phyloP scores from a whole-genome alignment of 2,329 filamentous ascomycete species.

The Macrophomina pseudophaseolina region DNA sequence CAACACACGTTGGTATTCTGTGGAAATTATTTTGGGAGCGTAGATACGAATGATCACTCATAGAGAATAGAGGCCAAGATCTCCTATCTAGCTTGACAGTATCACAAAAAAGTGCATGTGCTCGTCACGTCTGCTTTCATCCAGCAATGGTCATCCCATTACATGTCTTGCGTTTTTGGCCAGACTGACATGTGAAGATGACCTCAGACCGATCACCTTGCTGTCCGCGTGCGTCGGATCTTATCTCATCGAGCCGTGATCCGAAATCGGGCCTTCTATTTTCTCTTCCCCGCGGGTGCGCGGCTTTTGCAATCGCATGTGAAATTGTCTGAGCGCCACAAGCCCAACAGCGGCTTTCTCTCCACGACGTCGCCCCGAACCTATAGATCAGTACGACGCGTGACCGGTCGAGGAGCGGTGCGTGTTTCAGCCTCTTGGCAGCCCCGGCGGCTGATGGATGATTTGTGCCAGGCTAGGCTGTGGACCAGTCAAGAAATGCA shows the following conservation, averaged over 20 bases:
- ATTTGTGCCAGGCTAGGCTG: no score
- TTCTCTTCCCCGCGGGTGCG: not conserved
- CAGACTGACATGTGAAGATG: constrained; percentile 9
- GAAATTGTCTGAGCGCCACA: constrained; percentile 2
- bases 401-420: not conserved
- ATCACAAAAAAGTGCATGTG: not conserved
- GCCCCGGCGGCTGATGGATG: no score
- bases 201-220: constrained; percentile 13
- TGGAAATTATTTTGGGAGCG: constrained; percentile 26
- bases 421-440: not conserved
- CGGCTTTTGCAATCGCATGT: not conserved
- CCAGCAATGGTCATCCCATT: not conserved
- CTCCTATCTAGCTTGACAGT: constrained; percentile 28
- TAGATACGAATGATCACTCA: constrained; percentile 29
- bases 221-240: constrained; percentile 8
- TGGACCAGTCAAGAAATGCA: no score
- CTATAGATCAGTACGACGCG: not conserved
- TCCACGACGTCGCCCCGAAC: no score
- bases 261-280: constrained; percentile 6
- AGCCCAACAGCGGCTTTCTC: not conserved
- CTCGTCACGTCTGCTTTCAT: not conserved
- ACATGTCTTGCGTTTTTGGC: not conserved
- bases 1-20: constrained; percentile 27
- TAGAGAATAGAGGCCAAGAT: constrained; percentile 32
- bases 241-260: not conserved